phyloP scores from a whole-genome alignment of 2,329 filamentous ascomycete species.

The Pseudocercospora eumusae region DNA sequence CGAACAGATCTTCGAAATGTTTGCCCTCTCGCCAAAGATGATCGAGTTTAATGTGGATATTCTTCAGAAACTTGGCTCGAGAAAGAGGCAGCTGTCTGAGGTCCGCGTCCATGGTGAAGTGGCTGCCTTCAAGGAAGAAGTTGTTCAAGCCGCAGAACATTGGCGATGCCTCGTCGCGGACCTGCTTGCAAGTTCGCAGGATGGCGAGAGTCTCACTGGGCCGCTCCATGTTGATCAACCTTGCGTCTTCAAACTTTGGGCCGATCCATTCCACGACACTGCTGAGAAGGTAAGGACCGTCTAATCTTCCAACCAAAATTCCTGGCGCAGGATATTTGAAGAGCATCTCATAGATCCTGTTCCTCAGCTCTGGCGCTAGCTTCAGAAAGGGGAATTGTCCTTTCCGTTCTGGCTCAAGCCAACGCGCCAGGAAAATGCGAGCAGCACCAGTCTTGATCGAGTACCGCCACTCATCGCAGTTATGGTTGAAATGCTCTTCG shows the following conservation, averaged over 20 bases:
- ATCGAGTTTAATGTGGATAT: background rate
- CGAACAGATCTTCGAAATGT: background rate
- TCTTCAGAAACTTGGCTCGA: background rate
- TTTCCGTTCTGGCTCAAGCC: too few species aligned
- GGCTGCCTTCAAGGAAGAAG: background rate
- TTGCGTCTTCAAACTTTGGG: too few species aligned
- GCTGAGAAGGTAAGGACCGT: too few species aligned
- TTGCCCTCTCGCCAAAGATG: background rate
- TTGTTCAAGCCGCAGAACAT: background rate
- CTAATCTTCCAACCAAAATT: too few species aligned
- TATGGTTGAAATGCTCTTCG: too few species aligned
- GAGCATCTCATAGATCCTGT: background rate
- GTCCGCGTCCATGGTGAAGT: too few species aligned
- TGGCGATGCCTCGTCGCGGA: background rate
- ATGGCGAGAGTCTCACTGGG: background rate
- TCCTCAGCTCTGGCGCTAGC: background rate
- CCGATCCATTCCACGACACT: too few species aligned
- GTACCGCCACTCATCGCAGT: too few species aligned
- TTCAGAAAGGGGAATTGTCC: background rate
- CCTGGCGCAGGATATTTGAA: background rate
- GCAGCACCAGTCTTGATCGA: too few species aligned
- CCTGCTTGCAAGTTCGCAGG: background rate
- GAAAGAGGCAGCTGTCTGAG: background rate
- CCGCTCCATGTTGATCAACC: too few species aligned
- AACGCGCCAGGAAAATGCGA: too few species aligned